phyloP scores from a whole-genome alignment of 2,329 filamentous ascomycete species.

The Coniella lustricola region DNA sequence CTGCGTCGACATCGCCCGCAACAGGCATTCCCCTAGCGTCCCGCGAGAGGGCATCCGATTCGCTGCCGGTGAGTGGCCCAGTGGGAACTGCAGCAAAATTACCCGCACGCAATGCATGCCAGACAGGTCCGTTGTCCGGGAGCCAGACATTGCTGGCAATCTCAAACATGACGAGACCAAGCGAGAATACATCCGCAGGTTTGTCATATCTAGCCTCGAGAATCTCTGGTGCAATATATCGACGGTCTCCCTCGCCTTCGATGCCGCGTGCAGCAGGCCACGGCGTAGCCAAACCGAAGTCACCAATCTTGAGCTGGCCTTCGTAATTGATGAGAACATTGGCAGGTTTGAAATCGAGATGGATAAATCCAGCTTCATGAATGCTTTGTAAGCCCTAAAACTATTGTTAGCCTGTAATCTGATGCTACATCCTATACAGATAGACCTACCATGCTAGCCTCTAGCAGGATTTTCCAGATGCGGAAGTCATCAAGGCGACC shows the following conservation, averaged over 20 bases:
- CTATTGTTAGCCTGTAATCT: conserved; percentile 23
- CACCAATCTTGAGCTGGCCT: conserved; percentile 75
- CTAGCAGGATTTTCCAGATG: conserved; percentile 95
- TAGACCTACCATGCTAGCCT: conserved; percentile 67
- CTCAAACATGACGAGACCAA: conserved; percentile 91
- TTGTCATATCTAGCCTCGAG: conserved; percentile 81
- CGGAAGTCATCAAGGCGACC: conserved; percentile 92
- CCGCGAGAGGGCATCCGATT: conserved; percentile 60
- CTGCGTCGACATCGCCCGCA: conserved; percentile 25
- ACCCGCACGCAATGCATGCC: conserved; percentile 82
- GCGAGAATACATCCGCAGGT: conserved; percentile 86
- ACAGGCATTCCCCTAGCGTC: conserved; percentile 68
- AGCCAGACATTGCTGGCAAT: conserved; percentile 90
- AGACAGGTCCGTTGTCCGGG: conserved; percentile 85
- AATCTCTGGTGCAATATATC: conserved; percentile 93
- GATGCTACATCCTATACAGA: background rate
- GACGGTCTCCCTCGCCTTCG: conserved; percentile 88
- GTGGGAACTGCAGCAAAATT: conserved; percentile 85
- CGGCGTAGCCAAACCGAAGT: conserved; percentile 74
- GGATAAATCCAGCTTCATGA: conserved; percentile 79
- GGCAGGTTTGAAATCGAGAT: conserved; percentile 78
- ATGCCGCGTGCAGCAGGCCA: conserved; percentile 72
- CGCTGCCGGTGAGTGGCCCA: conserved; percentile 66
- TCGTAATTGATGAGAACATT: conserved; percentile 79
- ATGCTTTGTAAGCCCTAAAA: conserved; percentile 78